Evolutionary conservation across 495 filamentous ascomycete species (phyloP), one percentile per base, ranked within the genome.

Genomic region (Talaromyces stipitatus): DNA sequence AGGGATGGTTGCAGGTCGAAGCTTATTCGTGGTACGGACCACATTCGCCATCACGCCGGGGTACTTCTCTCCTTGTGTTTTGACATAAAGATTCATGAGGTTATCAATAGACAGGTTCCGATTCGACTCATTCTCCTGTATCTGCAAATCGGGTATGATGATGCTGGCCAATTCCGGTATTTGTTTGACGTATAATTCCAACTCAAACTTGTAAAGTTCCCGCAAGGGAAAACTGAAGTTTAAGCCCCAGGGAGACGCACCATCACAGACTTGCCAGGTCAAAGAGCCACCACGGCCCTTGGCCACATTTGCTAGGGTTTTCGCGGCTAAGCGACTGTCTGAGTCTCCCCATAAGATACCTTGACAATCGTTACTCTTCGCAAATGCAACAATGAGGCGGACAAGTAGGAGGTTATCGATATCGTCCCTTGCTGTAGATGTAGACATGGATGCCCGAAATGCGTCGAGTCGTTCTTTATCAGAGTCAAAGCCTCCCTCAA

Each of bases 11-110:
- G 63, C 56, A 1, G 63, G 55, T 33, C 82, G 65, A 28, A 97
- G 77, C 72, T 92, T 95, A 57, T 85, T 84, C 9, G 86, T 85
- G 27, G 91, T 98, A 58, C 88, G 81, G 4, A 96, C 90, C 9
- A 97, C 94, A 64, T 98, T 98, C 14, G 90, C 85, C 60, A 98
- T 94, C 24, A 97, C 89, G 55, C 86, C 89, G 9, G 92, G 92
- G 67, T 92, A 97, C 50, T 86, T 89, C 56, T 82, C 80, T 66
- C 97, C 95, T 23, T 95, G 91, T 5, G 85, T 89, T 50, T 81
- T 78, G 63, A 98, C 94, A 65, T 96, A 98, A 43, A 91, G 84
- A 47, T 75, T 71, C 85, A 98, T 91, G 47, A 98, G 80, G 58
- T 89, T 85, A 62, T 97, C 92, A 61, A 98, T 96, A 11, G 89